These are phyloP conservation scores for Gynochthodes officinalis DNA, from an alignment of 257 asterid species.

Conservation along the genomic window DNA sequence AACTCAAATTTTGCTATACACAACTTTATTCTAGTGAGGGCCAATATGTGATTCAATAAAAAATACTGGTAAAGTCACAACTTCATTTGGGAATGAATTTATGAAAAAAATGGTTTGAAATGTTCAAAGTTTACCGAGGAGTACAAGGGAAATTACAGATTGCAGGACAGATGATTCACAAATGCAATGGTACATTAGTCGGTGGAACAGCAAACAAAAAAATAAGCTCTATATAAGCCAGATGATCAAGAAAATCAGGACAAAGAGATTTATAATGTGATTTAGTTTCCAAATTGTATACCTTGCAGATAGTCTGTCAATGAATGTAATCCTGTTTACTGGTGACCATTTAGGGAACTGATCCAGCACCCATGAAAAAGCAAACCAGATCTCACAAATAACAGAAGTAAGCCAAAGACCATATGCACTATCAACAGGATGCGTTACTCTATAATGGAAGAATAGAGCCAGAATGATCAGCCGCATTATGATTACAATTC, in stretches of 20 bases:
- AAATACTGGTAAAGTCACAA: neutral
- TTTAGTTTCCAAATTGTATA: slow-evolving; percentile 9
- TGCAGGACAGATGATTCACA: neutral
- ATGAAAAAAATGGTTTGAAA: neutral
- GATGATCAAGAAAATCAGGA: neutral
- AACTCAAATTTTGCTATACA: neutral
- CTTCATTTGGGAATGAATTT: neutral
- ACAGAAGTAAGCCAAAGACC: slow-evolving; percentile 93
- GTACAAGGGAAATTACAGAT: neutral
- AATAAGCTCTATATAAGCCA: neutral
- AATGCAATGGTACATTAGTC: neutral
- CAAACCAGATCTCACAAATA: slow-evolving; percentile 97
- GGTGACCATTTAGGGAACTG: slow-evolving; percentile 99
- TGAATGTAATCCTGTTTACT: slow-evolving; percentile 66
- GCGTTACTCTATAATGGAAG: slow-evolving; percentile 86
- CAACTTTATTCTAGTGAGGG: neutral
- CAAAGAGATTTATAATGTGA: neutral
- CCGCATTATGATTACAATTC: slow-evolving; percentile 72
- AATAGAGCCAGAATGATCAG: slow-evolving; percentile 67
- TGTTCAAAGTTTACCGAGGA: neutral
- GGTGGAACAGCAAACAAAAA: too few relatives aligned
- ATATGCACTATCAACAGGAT: slow-evolving; percentile 90
- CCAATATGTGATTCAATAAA: neutral
- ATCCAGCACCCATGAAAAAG: slow-evolving; percentile 92
- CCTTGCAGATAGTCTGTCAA: slow-evolving; percentile 86